Evolutionary conservation across 2,329 filamentous ascomycete genomes (phyloP).

Genomic region (Fusarium liriodendri): DNA sequence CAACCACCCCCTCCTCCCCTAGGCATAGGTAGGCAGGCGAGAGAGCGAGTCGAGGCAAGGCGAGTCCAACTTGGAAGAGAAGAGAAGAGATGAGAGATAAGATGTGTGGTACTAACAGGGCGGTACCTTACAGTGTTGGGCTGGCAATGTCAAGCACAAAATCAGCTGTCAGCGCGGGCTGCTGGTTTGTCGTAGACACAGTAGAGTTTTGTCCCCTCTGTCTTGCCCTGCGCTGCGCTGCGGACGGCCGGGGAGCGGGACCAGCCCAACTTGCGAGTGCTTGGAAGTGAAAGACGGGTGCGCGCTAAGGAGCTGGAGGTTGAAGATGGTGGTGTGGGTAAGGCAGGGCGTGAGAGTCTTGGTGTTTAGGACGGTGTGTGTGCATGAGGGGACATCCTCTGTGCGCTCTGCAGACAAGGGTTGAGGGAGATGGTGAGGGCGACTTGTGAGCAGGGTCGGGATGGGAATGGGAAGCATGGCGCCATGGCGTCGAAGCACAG

Average conservation of each 20-base stretch:
- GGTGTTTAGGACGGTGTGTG: constrained; percentile 8
- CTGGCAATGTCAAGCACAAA: constrained; percentile 15
- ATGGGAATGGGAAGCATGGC: constrained; percentile 13
- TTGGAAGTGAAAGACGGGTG: constrained; percentile 1
- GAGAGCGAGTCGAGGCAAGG: not conserved
- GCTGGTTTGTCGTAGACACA: constrained; percentile 1
- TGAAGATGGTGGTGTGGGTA: constrained; percentile 15
- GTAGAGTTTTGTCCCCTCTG: constrained; percentile 4
- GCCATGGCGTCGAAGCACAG: constrained; percentile 15
- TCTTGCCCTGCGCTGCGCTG: not conserved
- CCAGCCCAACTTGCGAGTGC: not conserved
- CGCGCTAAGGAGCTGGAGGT: not conserved
- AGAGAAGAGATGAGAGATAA: not conserved
- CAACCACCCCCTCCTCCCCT: constrained; percentile 10
- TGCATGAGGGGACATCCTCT: not conserved
- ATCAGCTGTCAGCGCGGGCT: constrained; percentile 4
- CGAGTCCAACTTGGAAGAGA: not conserved
- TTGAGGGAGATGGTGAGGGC: constrained; percentile 2
- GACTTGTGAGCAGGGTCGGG: not conserved
- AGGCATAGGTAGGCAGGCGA: not conserved
- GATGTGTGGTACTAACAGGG: not conserved
- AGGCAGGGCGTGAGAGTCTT: constrained; percentile 6
- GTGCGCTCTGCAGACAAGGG: not conserved
- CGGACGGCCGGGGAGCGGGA: constrained; percentile 3
- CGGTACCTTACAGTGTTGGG: constrained; percentile 17